Conservation (phyloP, 345 rosid species). For the Heritiera fomes region DNA sequence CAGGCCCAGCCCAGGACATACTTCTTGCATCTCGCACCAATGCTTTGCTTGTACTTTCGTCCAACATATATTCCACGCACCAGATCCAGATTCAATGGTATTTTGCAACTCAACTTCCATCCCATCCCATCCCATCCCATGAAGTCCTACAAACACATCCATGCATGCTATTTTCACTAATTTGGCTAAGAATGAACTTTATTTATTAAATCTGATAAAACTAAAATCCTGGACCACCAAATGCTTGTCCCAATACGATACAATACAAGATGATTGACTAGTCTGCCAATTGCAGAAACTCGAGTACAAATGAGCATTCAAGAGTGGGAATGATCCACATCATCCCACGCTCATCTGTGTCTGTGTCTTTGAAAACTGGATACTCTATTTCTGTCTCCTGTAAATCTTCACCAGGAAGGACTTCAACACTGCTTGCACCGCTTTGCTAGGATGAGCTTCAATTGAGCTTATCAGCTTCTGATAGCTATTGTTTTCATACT, state of each 20-base stretch:
- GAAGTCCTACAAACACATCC: background rate
- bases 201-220: background rate
- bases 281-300: background rate
- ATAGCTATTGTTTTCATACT: conserved; percentile 77
- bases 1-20: no score
- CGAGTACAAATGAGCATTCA: conserved; percentile 21
- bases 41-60: no score
- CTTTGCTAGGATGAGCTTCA: conserved; percentile 68
- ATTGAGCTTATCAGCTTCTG: conserved; percentile 57
- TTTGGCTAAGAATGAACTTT: background rate
- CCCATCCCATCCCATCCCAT: no score
- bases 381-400: conserved; percentile 70
- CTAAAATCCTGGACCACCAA: background rate
- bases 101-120: no score
- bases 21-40: no score
- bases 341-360: no score
- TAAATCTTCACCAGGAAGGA: conserved; percentile 73
- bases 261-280: background rate
- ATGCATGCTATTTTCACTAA: no score
- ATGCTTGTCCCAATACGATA: background rate
- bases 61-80: no score
- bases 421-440: conserved; percentile 79
- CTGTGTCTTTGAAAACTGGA: background rate
- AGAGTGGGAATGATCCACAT: background rate
- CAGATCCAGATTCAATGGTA: no score